Evolutionary conservation across 1,139 yeast species (phyloP), one percentile per base, ranked within the genome.

Genomic region (Geotrichum candidum): DNA sequence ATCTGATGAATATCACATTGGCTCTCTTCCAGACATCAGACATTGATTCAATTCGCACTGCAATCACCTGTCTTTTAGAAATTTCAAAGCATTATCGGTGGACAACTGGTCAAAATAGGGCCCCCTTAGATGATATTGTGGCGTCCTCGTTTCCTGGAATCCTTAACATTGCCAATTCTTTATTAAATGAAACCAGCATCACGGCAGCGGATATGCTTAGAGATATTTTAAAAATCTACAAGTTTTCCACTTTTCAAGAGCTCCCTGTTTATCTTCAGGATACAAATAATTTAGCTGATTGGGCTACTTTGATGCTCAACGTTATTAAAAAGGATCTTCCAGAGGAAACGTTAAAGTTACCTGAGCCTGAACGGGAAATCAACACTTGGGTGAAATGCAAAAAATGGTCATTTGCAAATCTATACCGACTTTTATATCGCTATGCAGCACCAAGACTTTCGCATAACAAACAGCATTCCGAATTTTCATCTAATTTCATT

Each of bases 371-470:
- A 27, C 77, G 86, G 64, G 78, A 75, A 57, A 64, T 69, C 18
- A 76, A 78, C 65, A 80, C 87, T 7, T 85, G 88, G 88, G 82
- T 81, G 46, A 92, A 90, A 73, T 83, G 94, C 65, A 89, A 90
- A 74, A 94, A 94, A 73, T 92, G 99, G 97, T 84, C 96, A 0
- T 85, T 86, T 69, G 91, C 90, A 48, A 90, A 90, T 71, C 74
- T 92, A 57, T 83, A 81, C 68, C 82, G 96, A 66, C 73, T 91
- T 18, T 89, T 88, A 69, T 82, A 81, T 62, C 80, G 95, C 67
- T 91, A 89, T 72, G 91, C 89, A 1, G 81, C 86, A 7, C 69
- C 66, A 27, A 63, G 68, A 13, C 63, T 67, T 3, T 62, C 73
- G 18, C 68, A 67, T 25, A 65, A 65, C 31, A 58, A 65, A 2